Conservation (phyloP, 2,329 filamentous ascomycete species). For the Xylariaceae sp. region DNA sequence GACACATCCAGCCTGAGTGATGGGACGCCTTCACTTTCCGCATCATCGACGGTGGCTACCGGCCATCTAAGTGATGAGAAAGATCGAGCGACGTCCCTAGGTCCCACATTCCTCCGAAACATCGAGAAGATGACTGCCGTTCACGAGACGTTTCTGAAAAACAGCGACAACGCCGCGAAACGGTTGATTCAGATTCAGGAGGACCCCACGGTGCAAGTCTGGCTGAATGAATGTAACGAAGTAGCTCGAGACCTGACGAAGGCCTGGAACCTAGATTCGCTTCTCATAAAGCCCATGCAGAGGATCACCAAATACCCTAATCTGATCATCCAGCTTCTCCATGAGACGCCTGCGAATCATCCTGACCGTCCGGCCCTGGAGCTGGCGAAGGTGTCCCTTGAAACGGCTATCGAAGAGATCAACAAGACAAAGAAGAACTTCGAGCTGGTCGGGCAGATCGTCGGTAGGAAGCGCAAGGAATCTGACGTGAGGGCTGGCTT, state of each 20-base stretch:
- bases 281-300: constrained; percentile 97
- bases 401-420: constrained; percentile 72
- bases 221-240: constrained; percentile 88
- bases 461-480: constrained; percentile 77
- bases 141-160: constrained; percentile 56
- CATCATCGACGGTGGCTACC: constrained; percentile 26
- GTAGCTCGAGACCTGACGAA: constrained; percentile 87
- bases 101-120: constrained; percentile 47
- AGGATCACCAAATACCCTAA: constrained; percentile 90
- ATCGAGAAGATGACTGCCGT: constrained; percentile 53
- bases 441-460: constrained; percentile 83
- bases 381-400: constrained; percentile 43
- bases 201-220: constrained; percentile 63
- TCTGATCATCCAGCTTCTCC: constrained; percentile 70
- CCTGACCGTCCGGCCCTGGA: constrained; percentile 66
- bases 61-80: constrained; percentile 41
- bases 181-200: constrained; percentile 55
- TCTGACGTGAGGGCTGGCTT: constrained; percentile 79
- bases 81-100: constrained; percentile 45
- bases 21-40: constrained; percentile 19
- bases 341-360: constrained; percentile 73
- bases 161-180: constrained; percentile 55
- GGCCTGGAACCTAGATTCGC: constrained; percentile 89
- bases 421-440: constrained; percentile 95
- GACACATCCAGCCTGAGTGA: constrained; percentile 36